Base-by-base conservation (phyloP, 139 green algal genomes). In the Asterochloris erici region DNA sequence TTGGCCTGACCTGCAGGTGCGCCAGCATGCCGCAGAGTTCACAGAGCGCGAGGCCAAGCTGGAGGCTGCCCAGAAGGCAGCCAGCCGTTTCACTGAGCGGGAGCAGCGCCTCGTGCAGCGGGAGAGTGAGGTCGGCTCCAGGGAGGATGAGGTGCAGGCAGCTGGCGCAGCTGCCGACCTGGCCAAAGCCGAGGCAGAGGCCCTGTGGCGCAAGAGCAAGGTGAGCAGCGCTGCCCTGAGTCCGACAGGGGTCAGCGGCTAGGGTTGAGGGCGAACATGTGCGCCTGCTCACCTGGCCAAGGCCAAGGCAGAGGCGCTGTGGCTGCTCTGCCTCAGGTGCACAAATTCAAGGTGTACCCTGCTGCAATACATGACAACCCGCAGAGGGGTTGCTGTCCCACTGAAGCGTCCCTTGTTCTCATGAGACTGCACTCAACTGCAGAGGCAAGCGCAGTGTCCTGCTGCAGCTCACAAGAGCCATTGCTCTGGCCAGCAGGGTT, bases 11-110 rank as follows among this genome's bases (percentile, higher is more conserved):
- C 19, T 61, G n/a, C 82, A 83, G 82, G 64, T 75, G 14, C 63
- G 73, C 63, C 28, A 27, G 17, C 82, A 90, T 68, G 78, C 84
- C n/a, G 71, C 68, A 16, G 85, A 85, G 9, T 87, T 90, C 14
- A 86, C 77, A 70, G 85, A 90, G 70, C 69, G 87, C 2, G 87
- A 90, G 60, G 82, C 84, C 23, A 64, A 77, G 78, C 64, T 74
- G 11, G 66, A 63, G 9, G 62, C 79, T 63, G 85, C 77, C 10
- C 79, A 90, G 74, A 38, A 84, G 62, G 68, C 82, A n/a, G 85
- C 87, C 11, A 68, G 79, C 0, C 62, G 23, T 16, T 78, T 84
- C 74, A 27, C 85, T 29, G 73, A 63, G 11, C 62, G 83, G 12
- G 87, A 89, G 47, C 69, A 77, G 28, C 68, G 68, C 21, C 69